Evolutionary conservation across 805 yeast species (phyloP), one percentile per base, ranked within the genome.

Genomic region (Limtongia smithiae): DNA sequence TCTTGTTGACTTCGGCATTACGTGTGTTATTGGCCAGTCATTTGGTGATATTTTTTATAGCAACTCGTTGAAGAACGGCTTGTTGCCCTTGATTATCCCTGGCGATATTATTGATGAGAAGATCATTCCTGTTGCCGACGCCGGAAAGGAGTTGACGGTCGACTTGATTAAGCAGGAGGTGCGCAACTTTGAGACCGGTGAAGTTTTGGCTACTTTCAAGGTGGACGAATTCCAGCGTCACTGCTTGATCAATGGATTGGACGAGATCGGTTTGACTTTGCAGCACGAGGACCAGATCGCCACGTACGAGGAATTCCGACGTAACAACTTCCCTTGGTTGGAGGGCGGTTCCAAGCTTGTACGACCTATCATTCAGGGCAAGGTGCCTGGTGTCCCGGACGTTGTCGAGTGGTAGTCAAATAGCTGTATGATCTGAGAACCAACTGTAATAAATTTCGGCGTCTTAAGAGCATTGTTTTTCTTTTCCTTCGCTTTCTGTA

Each of bases 11-110:
- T 93, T 93, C 64, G 98, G 98, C 70, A 89, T 93, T 69, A 83
- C 85, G 69, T 83, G 91, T 57, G 85, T 93, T 65, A 90, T 93
- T 68, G 97, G 97, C 4, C 98, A 97, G 50, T 89, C 97, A 0
- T 93, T 91, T 62, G 98, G 97, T 68, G 98, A 93, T 71, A 93
- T 93, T 62, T 93, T 93, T 77, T 90, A 87, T 80, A 93, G 86
- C 75, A 93, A 93, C 76, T 90, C 97, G 46, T 86, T 86, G 76
- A 93, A 93, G 75, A 93, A 93, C 71, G 96, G 96, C 39, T 76
- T 93, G 68, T 74, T 93, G 58, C 97, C 97, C 51, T 88, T 93
- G 64, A 81, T 96, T 72, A 65, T 93, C n/a, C 84, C 89, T 22
- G 89, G 83, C 62, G 85, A 83, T 15, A 75, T 79, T 9, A 93